Base-by-base conservation (phyloP, 306 rosid species). In the Corylus americana region DNA sequence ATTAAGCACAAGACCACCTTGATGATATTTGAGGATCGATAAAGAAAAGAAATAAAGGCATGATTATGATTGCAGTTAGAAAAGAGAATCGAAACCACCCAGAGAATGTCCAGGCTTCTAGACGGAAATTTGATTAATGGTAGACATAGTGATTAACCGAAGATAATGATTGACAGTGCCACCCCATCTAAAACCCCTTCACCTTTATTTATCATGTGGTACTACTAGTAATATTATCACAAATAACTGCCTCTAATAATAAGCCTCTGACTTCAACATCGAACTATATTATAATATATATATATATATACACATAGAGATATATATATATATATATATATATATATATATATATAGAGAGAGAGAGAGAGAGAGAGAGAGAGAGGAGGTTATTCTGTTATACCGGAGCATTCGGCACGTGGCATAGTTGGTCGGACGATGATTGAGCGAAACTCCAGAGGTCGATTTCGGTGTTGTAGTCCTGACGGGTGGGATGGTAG, bases 401-500 rank as follows among this genome's bases (percentile, higher is more conserved):
- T 64, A 37, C 70, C 48, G 47, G 70, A 17, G 45, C 66, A 76
- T 81, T 85, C 17, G 91, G 83, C 84, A 88, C 88, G 83, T 88
- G 97, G 87, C 92, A 89, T 0, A 87, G 69, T 10, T 88, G 90
- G 75, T 92, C 93, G 5, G 94, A 78, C 68, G 94, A 78, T 53
- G 87, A 84, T 51, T 90, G 79, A 20, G 87, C 83, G 64, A 90
- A 90, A 79, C 78, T 88, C 99, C 99, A 95, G 1, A 92, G 89
- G 78, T 89, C 95, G 50, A 85, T 82, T 77, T 93, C 98, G 75
- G 84, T 86, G 76, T 81, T 74, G 87, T 85, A 83, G 59, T 86
- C 91, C 53, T 80, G 88, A 0, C 73, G 18, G 39, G 88, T 64
- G 87, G 18, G 83, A 16, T 57, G 79, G 44, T 73, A 90, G 10